Conservation (phyloP, 2,329 filamentous ascomycete species). For the Penicillium sp. region DNA sequence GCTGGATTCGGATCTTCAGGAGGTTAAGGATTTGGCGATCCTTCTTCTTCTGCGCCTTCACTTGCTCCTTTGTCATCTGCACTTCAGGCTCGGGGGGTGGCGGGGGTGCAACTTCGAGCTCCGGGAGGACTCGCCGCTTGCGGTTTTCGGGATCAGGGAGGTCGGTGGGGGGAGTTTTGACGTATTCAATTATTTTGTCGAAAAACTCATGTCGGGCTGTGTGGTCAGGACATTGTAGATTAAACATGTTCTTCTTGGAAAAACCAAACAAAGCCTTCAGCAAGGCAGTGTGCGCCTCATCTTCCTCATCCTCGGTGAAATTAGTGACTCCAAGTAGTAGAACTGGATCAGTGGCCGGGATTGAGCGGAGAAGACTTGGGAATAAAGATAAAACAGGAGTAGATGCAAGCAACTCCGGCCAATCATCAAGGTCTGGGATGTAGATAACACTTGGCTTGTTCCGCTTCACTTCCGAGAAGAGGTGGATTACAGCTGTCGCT, state of each 20-base stretch:
- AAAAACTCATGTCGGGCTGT: conserved; percentile 78
- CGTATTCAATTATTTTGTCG: conserved; percentile 70
- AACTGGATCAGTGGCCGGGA: conserved; percentile 89
- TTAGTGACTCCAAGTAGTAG: conserved; percentile 87
- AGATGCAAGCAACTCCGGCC: conserved; percentile 73
- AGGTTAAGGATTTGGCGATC: conserved; percentile 84
- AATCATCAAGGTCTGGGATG: conserved; percentile 85
- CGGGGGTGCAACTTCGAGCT: conserved; percentile 74
- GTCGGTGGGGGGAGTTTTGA: conserved; percentile 77
- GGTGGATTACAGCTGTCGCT: conserved; percentile 85
- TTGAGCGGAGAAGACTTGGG: conserved; percentile 75
- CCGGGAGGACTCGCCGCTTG: conserved; percentile 81
- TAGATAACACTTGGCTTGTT: conserved; percentile 97
- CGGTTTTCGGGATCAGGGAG: conserved; percentile 87
- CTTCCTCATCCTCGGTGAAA: conserved; percentile 64
- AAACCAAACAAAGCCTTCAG: conserved; percentile 83
- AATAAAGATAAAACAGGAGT: conserved; percentile 78
- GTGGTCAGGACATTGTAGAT: conserved; percentile 69
- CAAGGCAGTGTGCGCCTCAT: conserved; percentile 65
- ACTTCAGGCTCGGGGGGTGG: conserved; percentile 66
- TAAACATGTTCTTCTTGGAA: conserved; percentile 76
- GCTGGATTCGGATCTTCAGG: conserved; percentile 86
- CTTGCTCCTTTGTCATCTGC: conserved; percentile 74
- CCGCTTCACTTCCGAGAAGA: conserved; percentile 89
- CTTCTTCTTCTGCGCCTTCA: conserved; percentile 76